Percentiles rank a stretch among this genome's conserved stretches.
These are phyloP conservation scores for Mycena belliarum DNA, from an alignment of 768 basidiomycete species.

Conservation along the genomic window DNA sequence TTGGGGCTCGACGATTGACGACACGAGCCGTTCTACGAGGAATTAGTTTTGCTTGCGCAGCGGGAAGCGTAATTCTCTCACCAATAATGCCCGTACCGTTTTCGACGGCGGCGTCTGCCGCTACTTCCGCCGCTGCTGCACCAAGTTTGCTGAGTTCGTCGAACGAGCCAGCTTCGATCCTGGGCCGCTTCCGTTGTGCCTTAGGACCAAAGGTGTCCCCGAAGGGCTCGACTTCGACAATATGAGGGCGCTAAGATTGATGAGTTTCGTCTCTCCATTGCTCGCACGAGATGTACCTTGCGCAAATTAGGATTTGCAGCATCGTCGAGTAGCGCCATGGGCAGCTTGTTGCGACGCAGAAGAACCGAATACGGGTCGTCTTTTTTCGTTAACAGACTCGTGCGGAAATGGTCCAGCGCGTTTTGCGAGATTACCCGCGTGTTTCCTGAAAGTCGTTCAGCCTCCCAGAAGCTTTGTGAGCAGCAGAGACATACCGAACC, in stretches of 20 bases:
- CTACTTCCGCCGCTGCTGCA: conserved; percentile 56
- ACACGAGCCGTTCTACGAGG: conserved; percentile 64
- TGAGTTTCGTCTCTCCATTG: not conserved
- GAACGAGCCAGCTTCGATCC: conserved; percentile 85
- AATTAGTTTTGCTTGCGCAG: too few relatives aligned
- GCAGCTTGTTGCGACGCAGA: conserved; percentile 90
- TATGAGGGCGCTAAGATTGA: conserved; percentile 74
- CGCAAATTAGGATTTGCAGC: conserved; percentile 76
- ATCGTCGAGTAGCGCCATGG: conserved; percentile 95
- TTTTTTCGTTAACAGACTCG: conserved; percentile 79
- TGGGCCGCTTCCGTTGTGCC: conserved; percentile 89
- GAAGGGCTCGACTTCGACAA: conserved; percentile 96
- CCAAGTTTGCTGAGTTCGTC: conserved; percentile 82
- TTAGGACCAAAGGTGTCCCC: conserved; percentile 94
- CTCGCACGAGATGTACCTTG: conserved; percentile 59
- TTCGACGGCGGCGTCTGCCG: conserved; percentile 43
- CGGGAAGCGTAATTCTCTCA: conserved; percentile 22
- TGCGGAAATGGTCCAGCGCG: conserved; percentile 94
- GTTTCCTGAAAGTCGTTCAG: conserved; percentile 60
- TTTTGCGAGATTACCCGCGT: conserved; percentile 98
- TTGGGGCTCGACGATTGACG: conserved; percentile 49
- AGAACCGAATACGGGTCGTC: conserved; percentile 97
- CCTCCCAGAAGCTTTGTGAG: not conserved
- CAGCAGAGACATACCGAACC: conserved; percentile 82
- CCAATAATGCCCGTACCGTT: conserved; percentile 47